phyloP scores from a whole-genome alignment of 176 grass and related monocot genomes.

The Dactylis glomerata region DNA sequence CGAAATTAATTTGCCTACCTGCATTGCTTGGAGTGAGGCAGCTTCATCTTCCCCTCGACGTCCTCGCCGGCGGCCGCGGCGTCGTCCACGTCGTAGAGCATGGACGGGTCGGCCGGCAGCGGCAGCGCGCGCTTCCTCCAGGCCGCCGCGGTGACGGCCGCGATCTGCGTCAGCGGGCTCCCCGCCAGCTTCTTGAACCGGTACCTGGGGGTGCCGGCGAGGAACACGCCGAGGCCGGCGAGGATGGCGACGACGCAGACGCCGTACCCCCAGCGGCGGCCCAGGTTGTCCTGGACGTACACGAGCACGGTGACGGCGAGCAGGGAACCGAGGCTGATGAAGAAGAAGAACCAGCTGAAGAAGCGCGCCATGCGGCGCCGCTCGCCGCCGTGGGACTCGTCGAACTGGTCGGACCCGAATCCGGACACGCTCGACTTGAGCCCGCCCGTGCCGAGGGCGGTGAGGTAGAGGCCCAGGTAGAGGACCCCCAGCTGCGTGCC shows the following conservation, averaged over 20 bases:
- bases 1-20: conserved; percentile 18
- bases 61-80: conserved; percentile 4
- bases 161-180: conserved; percentile 49
- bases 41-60: conserved; percentile 21
- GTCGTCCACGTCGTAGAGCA: conserved; percentile 34
- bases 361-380: conserved; percentile 39
- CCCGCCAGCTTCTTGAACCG: conserved; percentile 60
- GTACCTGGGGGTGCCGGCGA: conserved; percentile 38
- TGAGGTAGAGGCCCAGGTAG: conserved; percentile 77
- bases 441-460: conserved; percentile 74
- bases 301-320: conserved; percentile 50
- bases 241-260: conserved; percentile 36
- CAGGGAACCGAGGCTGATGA: conserved; percentile 53
- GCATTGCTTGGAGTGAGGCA: conserved; percentile 44
- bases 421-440: conserved; percentile 87
- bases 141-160: conserved; percentile 16
- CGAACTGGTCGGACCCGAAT: conserved; percentile 84
- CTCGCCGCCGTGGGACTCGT: conserved; percentile 54
- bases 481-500: conserved; percentile 52
- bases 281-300: conserved; percentile 49
- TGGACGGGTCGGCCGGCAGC: conserved; percentile 28
- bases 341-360: conserved; percentile 72
- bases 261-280: conserved; percentile 49
- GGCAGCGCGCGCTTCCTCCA: conserved; percentile 42
- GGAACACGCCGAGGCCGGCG: conserved; percentile 33